Evolutionary conservation across 1,139 yeast species (phyloP), one percentile per base, ranked within the genome.

Genomic region (Debaryomyces nepalensis): DNA sequence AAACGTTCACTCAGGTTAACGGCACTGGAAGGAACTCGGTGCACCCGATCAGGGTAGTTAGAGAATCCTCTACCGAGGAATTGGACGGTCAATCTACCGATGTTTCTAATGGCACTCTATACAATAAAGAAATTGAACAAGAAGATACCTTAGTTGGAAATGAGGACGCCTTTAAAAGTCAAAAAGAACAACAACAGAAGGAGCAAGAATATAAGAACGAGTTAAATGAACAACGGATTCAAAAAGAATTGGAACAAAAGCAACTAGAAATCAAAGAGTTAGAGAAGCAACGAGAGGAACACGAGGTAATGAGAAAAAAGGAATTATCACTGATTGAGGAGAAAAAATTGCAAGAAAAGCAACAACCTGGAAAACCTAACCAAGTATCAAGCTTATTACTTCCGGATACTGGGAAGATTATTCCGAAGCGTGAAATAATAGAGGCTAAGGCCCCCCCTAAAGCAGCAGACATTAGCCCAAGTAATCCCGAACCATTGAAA

Each of bases 71-170:
- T 1, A 15, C 26, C 5, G 37, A 38, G 15, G 41, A 38, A 12
- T 32, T 33, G 6, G 37, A 33, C 14, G 39, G 27, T 5, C 45
- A 42, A 23, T 16, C 30, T n/a, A 36, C 38, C 4, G 41, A 40
- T 8, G 43, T 26, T 6, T 35, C 46, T 8, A 33, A 39, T 18
- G 37, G 37, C 11, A 32, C 41, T 5, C 11, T 32, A 5, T 32
- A 38, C 18, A 39, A 43, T 15, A 43, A 38, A 19, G 55, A 45
- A 20, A 47, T 43, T 33, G 63, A 60, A 33, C 60, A 59, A 27
- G 66, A 61, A 14, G 66, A 59, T 32, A 61, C 66, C 5, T 51
- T 61, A 33, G 57, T 59, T 16, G 66, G 32, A 12, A 37, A 21
- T 19, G 43, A 37, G 15, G 26, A 20, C 5, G 33, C 18, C 5